Percentiles rank a stretch among this genome's conserved stretches.
phyloP scores from a whole-genome alignment of 805 yeast genomes.

The Metschnikowia dekortorum region DNA sequence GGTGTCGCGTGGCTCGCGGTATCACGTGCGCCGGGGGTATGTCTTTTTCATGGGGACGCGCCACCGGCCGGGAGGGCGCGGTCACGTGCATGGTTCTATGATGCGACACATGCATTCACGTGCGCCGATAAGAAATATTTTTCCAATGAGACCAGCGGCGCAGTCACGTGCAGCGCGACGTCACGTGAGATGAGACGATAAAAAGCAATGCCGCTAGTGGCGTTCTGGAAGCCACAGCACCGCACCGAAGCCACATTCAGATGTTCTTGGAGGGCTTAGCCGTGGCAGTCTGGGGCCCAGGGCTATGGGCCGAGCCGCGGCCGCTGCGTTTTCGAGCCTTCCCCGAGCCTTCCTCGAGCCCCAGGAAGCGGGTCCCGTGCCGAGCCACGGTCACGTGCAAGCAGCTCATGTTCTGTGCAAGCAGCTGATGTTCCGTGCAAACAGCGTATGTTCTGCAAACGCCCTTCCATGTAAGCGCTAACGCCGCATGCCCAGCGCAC shows the following conservation, averaged over 20 bases:
- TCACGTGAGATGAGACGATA: conserved; percentile 1
- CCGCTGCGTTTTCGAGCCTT: too few species aligned
- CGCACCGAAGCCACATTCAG: neutral
- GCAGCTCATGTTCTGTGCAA: neutral
- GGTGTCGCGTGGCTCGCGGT: too few species aligned
- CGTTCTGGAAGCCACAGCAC: neutral
- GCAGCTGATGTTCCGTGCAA: neutral
- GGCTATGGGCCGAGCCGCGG: too few species aligned
- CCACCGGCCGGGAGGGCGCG: too few species aligned
- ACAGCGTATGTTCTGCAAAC: neutral
- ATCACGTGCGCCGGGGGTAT: too few species aligned
- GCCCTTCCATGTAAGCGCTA: neutral
- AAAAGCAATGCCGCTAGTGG: neutral
- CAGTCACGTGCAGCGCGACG: neutral
- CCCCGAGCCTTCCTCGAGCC: neutral
- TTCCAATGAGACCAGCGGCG: too few species aligned
- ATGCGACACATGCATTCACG: neutral
- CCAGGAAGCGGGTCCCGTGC: neutral
- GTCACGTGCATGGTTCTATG: too few species aligned
- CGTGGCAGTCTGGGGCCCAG: neutral
- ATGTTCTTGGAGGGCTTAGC: neutral
- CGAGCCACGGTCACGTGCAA: neutral
- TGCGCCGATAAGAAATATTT: too few species aligned
- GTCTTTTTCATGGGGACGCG: too few species aligned
- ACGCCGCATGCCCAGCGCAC: neutral